Conservation (phyloP, 2,329 filamentous ascomycete genomes). For the Neurospora sp. region DNA sequence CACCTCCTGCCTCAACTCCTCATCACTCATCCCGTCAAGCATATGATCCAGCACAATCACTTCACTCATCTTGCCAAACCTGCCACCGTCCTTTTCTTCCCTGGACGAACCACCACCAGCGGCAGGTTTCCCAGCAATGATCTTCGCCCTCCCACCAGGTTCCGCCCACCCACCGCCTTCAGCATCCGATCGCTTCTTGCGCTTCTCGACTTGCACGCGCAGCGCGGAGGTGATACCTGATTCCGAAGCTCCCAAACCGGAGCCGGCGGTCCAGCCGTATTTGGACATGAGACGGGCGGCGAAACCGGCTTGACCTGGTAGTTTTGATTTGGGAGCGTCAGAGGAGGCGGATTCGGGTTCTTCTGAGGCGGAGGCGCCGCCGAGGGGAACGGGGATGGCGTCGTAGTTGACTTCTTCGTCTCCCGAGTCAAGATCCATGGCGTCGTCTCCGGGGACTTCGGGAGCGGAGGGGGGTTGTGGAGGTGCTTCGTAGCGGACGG, state of each 20-base stretch:
- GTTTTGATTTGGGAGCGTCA: conserved; percentile 37
- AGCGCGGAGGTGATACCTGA: conserved; percentile 80
- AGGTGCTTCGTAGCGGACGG: conserved; percentile 23
- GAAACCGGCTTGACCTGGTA: conserved; percentile 75
- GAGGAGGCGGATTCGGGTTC: conserved; percentile 23
- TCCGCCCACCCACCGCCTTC: conserved; percentile 71
- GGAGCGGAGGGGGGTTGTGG: conserved; percentile 30
- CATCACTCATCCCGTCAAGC: conserved; percentile 70
- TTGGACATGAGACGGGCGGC: conserved; percentile 84
- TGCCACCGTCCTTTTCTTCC: conserved; percentile 18
- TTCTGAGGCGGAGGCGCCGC: conserved; percentile 26
- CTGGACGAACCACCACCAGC: conserved; percentile 12
- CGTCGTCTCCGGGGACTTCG: conserved; percentile 17
- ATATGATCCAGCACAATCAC: conserved; percentile 79
- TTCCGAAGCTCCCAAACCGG: conserved; percentile 73
- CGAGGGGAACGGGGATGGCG: conserved; percentile 33
- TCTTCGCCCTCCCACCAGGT: conserved; percentile 62
- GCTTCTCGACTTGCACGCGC: conserved; percentile 75
- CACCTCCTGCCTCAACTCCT: conserved; percentile 58
- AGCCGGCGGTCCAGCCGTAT: conserved; percentile 85
- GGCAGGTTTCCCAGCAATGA: conserved; percentile 65
- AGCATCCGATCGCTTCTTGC: conserved; percentile 67
- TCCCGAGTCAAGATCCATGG: conserved; percentile 30
- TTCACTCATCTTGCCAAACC: conserved; percentile 63
- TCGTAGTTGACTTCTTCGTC: conserved; percentile 25